Percentiles rank a stretch among this genome's conserved stretches.
Evolutionary conservation across 2,329 filamentous ascomycete genomes (phyloP).

Genomic region (Camptophora hylomeconis): DNA sequence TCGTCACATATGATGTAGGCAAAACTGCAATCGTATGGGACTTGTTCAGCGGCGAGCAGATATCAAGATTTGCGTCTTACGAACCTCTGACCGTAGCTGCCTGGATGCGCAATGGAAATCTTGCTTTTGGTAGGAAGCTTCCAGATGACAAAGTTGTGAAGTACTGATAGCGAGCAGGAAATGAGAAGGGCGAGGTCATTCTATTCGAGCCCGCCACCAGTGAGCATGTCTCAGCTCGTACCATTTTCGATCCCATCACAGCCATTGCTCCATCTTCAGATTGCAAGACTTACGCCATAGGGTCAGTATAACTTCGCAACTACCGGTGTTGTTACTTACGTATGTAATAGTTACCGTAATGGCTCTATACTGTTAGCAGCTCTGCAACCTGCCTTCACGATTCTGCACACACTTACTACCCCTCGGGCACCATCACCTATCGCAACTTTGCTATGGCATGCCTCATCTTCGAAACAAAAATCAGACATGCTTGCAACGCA

Average conservation of each 20-base stretch:
- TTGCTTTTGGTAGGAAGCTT: slow-evolving; percentile 69
- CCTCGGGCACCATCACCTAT: slow-evolving; percentile 76
- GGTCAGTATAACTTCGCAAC: slow-evolving; percentile 37
- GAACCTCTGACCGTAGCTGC: slow-evolving; percentile 71
- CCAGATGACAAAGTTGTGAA: too few relatives aligned
- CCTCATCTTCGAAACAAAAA: slow-evolving; percentile 87
- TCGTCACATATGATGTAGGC: slow-evolving; percentile 83
- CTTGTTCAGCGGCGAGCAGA: slow-evolving; percentile 76
- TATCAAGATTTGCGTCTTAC: slow-evolving; percentile 85
- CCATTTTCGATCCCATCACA: slow-evolving; percentile 92
- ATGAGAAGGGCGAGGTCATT: slow-evolving; percentile 83
- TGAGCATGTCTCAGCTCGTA: slow-evolving; percentile 81
- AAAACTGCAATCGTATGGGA: slow-evolving; percentile 97
- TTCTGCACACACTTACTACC: slow-evolving; percentile 81
- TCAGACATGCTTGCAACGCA: slow-evolving; percentile 96
- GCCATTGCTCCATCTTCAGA: slow-evolving; percentile 78
- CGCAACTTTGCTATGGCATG: slow-evolving; percentile 82
- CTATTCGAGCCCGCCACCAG: slow-evolving; percentile 87
- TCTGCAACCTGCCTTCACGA: slow-evolving; percentile 82
- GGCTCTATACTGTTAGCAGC: slow-evolving; percentile 84
- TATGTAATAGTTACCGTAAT: slow-evolving; percentile 80
- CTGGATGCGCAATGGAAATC: slow-evolving; percentile 96
- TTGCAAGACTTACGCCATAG: slow-evolving; percentile 90
- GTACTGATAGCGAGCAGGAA: slow-evolving; percentile 50
- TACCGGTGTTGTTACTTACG: slow-evolving; percentile 10